Evolutionary conservation across 768 basidiomycete species (phyloP).

Genomic region (Sarcodon aspratus): DNA sequence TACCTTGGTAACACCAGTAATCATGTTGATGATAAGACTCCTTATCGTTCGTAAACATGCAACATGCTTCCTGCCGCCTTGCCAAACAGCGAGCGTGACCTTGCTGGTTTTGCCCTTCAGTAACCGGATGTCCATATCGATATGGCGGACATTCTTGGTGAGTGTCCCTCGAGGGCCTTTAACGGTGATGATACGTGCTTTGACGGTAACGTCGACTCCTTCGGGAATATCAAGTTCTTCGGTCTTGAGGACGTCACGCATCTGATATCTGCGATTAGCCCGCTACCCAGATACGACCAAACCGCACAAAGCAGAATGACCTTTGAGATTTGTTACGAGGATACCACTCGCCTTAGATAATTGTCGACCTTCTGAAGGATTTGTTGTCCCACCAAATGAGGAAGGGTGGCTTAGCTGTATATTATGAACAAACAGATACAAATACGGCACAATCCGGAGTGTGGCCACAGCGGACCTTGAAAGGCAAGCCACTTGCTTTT

Average conservation of each 20-base stretch:
- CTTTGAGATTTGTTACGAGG: too few species aligned
- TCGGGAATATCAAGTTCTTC: slow-evolving; percentile 89
- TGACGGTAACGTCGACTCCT: slow-evolving; percentile 76
- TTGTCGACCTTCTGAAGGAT: too few species aligned
- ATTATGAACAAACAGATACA: too few species aligned
- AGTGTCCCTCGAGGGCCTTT: slow-evolving; percentile 89
- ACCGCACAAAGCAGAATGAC: too few species aligned
- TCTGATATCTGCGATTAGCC: slow-evolving; percentile 27
- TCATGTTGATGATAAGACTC: slow-evolving; percentile 94
- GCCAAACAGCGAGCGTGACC: slow-evolving; percentile 93
- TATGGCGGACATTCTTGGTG: slow-evolving; percentile 85
- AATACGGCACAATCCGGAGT: not conserved
- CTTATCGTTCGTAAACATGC: slow-evolving; percentile 96
- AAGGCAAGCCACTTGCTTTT: not conserved
- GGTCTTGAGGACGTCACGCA: slow-evolving; percentile 88
- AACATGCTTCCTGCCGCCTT: slow-evolving; percentile 96
- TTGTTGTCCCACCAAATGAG: too few species aligned
- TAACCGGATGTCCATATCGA: slow-evolving; percentile 87
- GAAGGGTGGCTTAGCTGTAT: too few species aligned
- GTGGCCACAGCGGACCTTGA: not conserved
- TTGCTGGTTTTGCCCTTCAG: slow-evolving; percentile 69
- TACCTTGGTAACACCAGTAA: slow-evolving; percentile 93
- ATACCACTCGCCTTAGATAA: too few species aligned
- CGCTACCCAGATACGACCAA: too few species aligned
- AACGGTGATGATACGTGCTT: slow-evolving; percentile 86